Evolutionary conservation across 2,329 filamentous ascomycete species (phyloP).

Genomic region (Talaromyces funiculosus): DNA sequence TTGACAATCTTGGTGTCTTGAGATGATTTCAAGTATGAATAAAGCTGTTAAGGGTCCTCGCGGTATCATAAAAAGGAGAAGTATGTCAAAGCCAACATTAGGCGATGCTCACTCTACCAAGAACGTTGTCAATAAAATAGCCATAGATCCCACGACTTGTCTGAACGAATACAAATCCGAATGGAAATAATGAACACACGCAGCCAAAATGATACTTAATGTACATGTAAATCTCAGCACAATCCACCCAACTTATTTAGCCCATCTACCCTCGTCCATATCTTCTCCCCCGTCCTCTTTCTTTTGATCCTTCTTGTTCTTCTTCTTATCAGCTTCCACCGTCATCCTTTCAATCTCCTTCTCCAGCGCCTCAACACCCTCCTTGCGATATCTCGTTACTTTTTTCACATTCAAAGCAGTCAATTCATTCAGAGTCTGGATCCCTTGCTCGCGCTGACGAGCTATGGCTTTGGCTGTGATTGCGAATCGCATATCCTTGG

Average conservation of each 20-base stretch:
- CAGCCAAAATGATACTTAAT: not conserved
- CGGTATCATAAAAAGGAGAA: no score
- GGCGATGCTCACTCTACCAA: not conserved
- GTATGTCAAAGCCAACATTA: not conserved
- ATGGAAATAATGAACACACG: not conserved
- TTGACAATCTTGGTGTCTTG: no score
- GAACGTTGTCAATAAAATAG: not conserved
- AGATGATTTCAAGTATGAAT: no score
- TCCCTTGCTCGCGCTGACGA: slow-evolving; percentile 47
- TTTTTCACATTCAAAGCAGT: slow-evolving; percentile 76
- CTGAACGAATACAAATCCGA: not conserved
- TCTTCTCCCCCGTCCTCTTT: slow-evolving; percentile 16
- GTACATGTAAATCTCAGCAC: not conserved
- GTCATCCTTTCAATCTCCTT: slow-evolving; percentile 55
- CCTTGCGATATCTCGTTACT: slow-evolving; percentile 67
- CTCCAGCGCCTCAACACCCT: slow-evolving; percentile 64
- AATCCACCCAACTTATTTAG: not conserved
- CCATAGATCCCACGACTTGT: not conserved
- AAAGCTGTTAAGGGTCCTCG: no score
- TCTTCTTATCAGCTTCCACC: slow-evolving; percentile 35
- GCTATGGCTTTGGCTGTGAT: slow-evolving; percentile 84
- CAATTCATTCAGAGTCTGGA: slow-evolving; percentile 59
- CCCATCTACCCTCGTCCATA: not conserved
- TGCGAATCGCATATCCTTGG: slow-evolving; percentile 88
- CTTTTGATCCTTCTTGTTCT: slow-evolving; percentile 22